Percentiles rank a stretch among this genome's conserved stretches.
Evolutionary conservation across 2,329 filamentous ascomycete species (phyloP).

Genomic region (Apiospora phragmitis): DNA sequence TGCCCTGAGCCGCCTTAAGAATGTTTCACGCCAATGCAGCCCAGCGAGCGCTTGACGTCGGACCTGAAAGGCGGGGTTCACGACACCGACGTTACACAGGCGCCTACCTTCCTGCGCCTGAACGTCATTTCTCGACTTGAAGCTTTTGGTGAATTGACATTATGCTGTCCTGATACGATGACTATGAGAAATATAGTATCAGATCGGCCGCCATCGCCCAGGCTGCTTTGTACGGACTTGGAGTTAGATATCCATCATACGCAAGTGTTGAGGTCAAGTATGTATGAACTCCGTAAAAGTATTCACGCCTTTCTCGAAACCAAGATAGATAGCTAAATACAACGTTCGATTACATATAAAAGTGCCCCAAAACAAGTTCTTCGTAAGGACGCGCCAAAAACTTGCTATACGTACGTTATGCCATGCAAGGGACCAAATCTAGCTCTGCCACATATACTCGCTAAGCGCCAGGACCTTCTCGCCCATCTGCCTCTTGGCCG

Average conservation of each 20-base stretch:
- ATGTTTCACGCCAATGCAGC: conserved; percentile 5
- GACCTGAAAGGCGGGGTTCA: not conserved
- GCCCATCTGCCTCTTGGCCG: conserved; percentile 68
- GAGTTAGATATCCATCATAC: not conserved
- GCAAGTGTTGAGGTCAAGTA: not conserved
- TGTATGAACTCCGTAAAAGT: not conserved
- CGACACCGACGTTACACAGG: not conserved
- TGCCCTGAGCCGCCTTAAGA: not conserved
- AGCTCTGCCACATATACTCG: conserved; percentile 71
- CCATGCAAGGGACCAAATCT: not conserved
- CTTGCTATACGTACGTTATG: not conserved
- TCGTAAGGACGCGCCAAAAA: not conserved
- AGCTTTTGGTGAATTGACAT: not conserved
- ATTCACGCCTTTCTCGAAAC: not conserved
- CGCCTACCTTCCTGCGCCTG: not conserved
- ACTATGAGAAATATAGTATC: not conserved
- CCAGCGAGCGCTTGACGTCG: not conserved
- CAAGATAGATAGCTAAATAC: not conserved
- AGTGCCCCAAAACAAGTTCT: not conserved
- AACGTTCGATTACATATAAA: not conserved
- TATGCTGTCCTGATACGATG: not conserved
- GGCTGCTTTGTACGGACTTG: not conserved
- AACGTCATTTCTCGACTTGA: not conserved
- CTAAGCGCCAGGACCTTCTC: conserved; percentile 70
- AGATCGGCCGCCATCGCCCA: not conserved